These are phyloP conservation scores for Mycocentrospora acerina DNA, from an alignment of 2,329 filamentous ascomycete genomes.

Conservation along the genomic window DNA sequence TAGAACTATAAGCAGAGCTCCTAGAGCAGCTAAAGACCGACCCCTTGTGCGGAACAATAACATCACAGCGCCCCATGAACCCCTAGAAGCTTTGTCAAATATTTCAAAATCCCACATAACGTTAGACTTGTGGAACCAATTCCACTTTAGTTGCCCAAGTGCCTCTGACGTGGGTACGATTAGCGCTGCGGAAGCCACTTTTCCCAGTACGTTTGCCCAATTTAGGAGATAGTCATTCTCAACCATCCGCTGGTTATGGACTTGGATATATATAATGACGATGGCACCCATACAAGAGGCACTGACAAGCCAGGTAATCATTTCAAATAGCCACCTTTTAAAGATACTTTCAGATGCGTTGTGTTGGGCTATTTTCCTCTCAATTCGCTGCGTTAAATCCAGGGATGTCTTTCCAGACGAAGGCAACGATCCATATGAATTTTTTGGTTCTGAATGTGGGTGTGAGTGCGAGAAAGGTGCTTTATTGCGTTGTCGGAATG, in stretches of 20 bases:
- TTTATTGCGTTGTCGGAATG: too few species aligned
- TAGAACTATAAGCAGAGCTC: slow-evolving; percentile 4
- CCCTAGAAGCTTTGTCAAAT: slow-evolving; percentile 26
- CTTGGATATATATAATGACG: slow-evolving; percentile 6
- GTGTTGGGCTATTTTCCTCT: slow-evolving; percentile 12
- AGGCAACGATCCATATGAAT: too few species aligned
- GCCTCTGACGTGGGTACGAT: slow-evolving; percentile 26
- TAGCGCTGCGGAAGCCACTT: slow-evolving; percentile 19
- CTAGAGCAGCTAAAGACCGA: slow-evolving; percentile 13
- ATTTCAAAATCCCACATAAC: slow-evolving; percentile 36
- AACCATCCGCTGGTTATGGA: slow-evolving; percentile 1
- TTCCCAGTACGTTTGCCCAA: slow-evolving; percentile 13
- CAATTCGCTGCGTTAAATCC: slow-evolving; percentile 16
- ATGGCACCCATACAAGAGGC: slow-evolving; percentile 11
- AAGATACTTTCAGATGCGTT: slow-evolving; percentile 10
- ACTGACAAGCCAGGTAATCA: slow-evolving; percentile 17
- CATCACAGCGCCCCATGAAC: slow-evolving; percentile 13
- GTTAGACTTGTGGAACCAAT: slow-evolving; percentile 18
- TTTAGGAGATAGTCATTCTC: slow-evolving; percentile 3
- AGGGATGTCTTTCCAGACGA: slow-evolving; percentile 5
- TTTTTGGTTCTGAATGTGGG: neutral
- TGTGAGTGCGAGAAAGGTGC: too few species aligned
- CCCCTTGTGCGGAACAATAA: slow-evolving; percentile 16
- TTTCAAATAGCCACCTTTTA: slow-evolving; percentile 18
- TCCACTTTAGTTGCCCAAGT: slow-evolving; percentile 31